Conservation (phyloP, 1,284 basidiomycete genomes). For the Ganoderma lingzhi region DNA sequence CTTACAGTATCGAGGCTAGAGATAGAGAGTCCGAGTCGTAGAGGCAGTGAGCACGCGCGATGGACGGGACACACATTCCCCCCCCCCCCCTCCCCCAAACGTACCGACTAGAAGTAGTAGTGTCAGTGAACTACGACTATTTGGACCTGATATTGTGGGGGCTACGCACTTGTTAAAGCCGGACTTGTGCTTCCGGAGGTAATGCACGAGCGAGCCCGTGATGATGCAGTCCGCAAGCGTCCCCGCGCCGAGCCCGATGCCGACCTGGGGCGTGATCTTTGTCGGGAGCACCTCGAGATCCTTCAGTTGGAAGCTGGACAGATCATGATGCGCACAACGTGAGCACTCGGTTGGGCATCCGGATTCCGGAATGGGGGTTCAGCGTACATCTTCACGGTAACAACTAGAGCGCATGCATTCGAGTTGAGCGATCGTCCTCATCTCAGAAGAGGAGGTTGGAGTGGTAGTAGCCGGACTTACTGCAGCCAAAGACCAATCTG, state of each 20-base stretch:
- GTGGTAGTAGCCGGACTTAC: not conserved
- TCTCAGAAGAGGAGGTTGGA: not conserved
- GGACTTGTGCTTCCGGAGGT: constrained; percentile 22
- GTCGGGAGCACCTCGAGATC: constrained; percentile 8
- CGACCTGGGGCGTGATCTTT: constrained; percentile 18
- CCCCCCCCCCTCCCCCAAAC: not conserved
- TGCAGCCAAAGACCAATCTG: constrained; percentile 14
- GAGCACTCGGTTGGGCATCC: too few species aligned
- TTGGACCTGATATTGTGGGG: not conserved
- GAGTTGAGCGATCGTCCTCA: not conserved
- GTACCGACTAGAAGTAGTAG: not conserved
- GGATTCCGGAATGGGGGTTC: too few species aligned
- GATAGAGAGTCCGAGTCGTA: not conserved
- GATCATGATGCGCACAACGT: not conserved
- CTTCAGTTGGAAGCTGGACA: constrained; percentile 5
- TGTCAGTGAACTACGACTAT: too few species aligned
- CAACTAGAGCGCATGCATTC: not conserved
- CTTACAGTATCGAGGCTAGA: constrained; percentile 25
- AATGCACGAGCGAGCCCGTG: constrained; percentile 27
- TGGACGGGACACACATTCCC: not conserved
- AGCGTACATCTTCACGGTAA: constrained; percentile 12
- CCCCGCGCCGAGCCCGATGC: constrained; percentile 22
- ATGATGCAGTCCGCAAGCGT: constrained; percentile 30
- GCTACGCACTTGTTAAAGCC: constrained; percentile 23
- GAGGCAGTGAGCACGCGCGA: not conserved